Evolutionary conservation across 306 rosid genomes (phyloP).

Genomic region (Glycine tomentella): DNA sequence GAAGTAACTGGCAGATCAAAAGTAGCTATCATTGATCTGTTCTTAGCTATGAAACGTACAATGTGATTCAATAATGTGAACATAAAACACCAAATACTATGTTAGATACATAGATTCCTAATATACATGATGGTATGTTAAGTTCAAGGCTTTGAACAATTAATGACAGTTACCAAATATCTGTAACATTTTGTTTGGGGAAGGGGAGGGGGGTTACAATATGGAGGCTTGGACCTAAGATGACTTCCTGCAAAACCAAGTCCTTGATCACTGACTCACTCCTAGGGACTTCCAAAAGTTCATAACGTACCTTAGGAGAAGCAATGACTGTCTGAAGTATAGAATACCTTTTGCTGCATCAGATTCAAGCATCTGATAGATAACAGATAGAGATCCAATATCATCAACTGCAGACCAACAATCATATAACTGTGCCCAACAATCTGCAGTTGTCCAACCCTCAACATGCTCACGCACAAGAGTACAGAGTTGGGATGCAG

Average conservation of each 20-base stretch:
- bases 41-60: slow-evolving; percentile 6
- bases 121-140: slow-evolving; percentile 1
- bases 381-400: slow-evolving; percentile 92
- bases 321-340: slow-evolving; percentile 94
- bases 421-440: slow-evolving; percentile 89
- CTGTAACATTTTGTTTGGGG: not conserved
- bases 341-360: slow-evolving; percentile 92
- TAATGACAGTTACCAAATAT: slow-evolving; percentile 14
- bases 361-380: slow-evolving; percentile 95
- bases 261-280: not conserved
- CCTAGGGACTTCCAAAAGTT: slow-evolving; percentile 14
- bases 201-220: not conserved
- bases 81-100: slow-evolving; percentile 21
- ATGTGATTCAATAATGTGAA: slow-evolving; percentile 14
- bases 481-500: slow-evolving; percentile 83
- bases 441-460: slow-evolving; percentile 91
- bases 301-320: slow-evolving; percentile 80
- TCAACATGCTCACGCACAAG: slow-evolving; percentile 92
- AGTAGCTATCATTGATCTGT: not conserved
- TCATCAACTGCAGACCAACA: slow-evolving; percentile 98
- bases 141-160: slow-evolving; percentile 33
- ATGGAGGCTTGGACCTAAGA: slow-evolving; percentile 21
- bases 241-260: slow-evolving; percentile 8
- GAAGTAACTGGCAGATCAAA: not conserved
- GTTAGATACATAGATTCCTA: slow-evolving; percentile 1